These are phyloP conservation scores for Isabelozyma pseudorhagii DNA, from an alignment of 805 yeast species.

Conservation along the genomic window DNA sequence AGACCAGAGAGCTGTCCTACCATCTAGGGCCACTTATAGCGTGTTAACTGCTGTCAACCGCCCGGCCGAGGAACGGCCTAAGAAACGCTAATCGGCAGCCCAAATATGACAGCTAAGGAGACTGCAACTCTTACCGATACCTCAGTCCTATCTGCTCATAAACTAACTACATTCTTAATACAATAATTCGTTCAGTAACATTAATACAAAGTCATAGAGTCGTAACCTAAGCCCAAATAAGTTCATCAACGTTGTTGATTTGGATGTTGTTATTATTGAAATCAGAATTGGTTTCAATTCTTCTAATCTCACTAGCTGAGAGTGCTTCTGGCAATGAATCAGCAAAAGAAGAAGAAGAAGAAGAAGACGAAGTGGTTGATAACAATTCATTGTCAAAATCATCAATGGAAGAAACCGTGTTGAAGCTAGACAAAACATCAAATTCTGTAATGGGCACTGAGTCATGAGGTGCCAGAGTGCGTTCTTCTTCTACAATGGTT, in stretches of 20 bases:
- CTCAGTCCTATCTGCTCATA: too few species aligned
- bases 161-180: too few species aligned
- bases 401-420: not conserved
- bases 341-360: not conserved
- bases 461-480: not conserved
- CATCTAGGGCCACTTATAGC: too few species aligned
- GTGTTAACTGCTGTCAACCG: too few species aligned
- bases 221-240: not conserved
- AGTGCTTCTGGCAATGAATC: conserved; percentile 11
- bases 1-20: too few species aligned
- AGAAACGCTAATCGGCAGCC: too few species aligned
- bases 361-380: conserved; percentile 2
- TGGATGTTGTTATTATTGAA: not conserved
- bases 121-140: too few species aligned
- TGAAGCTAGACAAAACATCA: not conserved
- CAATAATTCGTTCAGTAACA: not conserved
- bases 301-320: conserved; percentile 17
- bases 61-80: too few species aligned
- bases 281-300: conserved; percentile 5
- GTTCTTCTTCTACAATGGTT: conserved; percentile 36
- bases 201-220: not conserved
- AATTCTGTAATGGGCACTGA: conserved; percentile 1
- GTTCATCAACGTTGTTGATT: not conserved
- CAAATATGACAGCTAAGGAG: too few species aligned
- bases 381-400: not conserved